Evolutionary conservation across 208 protist species (phyloP), one percentile per base, ranked within the genome.

Genomic region (Blastocrithidia nonstop): DNA sequence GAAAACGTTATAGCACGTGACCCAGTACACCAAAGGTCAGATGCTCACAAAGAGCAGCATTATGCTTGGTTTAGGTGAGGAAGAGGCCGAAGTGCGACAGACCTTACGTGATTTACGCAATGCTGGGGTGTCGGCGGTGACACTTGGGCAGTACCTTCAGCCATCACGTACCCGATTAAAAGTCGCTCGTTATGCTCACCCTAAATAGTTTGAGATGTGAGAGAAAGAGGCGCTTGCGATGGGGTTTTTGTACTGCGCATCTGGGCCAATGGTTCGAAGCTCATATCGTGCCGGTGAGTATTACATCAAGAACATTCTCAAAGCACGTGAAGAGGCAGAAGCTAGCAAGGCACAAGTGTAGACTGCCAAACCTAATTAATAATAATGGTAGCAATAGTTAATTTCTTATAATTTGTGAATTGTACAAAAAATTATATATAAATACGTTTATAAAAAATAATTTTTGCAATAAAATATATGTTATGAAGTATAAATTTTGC

Each of bases 21-120:
- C 77, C 8, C 88, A 84, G 47, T 68, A 60, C 46, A 87, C 71
- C 15, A 57, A 81, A 19, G 78, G 71, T 1, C 47, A 55, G 20
- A 51, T 99, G 54, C 65, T 98, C 15, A 99, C 96, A 0, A 99
- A 99, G 71, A 95, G 88, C 28, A 97, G 88, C 45, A 96, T 99
- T 54, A 99, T 99, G 96, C 79, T 99, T 2, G 97, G 97, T 16
- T 65, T 96, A 8, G 97, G 97, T 32, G 97, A 99, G 66, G 71
- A 67, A 44, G 92, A 97, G 38, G 79, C 89, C 17, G 95, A 98
- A 57, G 76, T 99, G 4, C 58, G 85, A 29, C 93, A 97, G 53
- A 94, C 95, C 1, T 79, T 98, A 57, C 69, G 84, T 19, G 93
- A 98, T 45, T 61, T 97, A 37, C 75, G 90, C 24, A 81, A 46